These are phyloP conservation scores for Parathielavia appendiculata DNA, from an alignment of 495 filamentous ascomycete species.

Conservation along the genomic window DNA sequence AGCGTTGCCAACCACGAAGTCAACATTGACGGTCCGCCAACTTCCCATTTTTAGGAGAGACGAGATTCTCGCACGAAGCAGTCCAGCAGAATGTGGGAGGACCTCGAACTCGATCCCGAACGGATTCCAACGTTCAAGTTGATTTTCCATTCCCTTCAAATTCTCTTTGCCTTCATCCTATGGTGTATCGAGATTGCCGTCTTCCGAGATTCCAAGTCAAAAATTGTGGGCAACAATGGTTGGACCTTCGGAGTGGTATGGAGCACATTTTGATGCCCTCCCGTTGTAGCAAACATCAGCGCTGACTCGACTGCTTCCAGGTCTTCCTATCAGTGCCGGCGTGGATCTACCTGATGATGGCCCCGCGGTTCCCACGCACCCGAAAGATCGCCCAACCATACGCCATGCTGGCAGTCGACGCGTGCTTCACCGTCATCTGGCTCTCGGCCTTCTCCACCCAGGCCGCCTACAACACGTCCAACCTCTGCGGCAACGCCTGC, in stretches of 20 bases:
- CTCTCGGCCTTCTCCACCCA: constrained; percentile 75
- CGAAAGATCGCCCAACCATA: constrained; percentile 75
- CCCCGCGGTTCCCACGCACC: constrained; percentile 79
- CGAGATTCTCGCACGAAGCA: not conserved
- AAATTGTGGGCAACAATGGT: constrained; percentile 61
- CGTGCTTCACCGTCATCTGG: constrained; percentile 73
- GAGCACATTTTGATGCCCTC: not conserved
- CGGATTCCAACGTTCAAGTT: constrained; percentile 54
- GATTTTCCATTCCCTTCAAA: constrained; percentile 56
- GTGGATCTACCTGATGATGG: constrained; percentile 75
- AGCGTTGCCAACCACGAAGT: not conserved
- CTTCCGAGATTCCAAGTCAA: constrained; percentile 55
- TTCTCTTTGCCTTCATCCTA: constrained; percentile 60
- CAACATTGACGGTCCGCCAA: constrained; percentile 3
- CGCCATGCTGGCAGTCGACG: constrained; percentile 70
- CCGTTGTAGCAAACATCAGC: not conserved
- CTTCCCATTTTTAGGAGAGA: not conserved
- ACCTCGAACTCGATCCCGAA: constrained; percentile 46
- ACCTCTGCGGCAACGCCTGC: constrained; percentile 53
- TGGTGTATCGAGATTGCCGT: constrained; percentile 71
- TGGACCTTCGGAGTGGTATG: constrained; percentile 78
- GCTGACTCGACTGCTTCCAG: constrained; percentile 39
- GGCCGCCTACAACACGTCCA: constrained; percentile 56
- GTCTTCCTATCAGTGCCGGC: constrained; percentile 81
- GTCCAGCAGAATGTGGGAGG: constrained; percentile 32